A percentile compares a stretch with the other conserved stretches of the same genome.
phyloP scores from a whole-genome alignment of 2,329 filamentous ascomycete species.

The Niveomyces coronatus region DNA sequence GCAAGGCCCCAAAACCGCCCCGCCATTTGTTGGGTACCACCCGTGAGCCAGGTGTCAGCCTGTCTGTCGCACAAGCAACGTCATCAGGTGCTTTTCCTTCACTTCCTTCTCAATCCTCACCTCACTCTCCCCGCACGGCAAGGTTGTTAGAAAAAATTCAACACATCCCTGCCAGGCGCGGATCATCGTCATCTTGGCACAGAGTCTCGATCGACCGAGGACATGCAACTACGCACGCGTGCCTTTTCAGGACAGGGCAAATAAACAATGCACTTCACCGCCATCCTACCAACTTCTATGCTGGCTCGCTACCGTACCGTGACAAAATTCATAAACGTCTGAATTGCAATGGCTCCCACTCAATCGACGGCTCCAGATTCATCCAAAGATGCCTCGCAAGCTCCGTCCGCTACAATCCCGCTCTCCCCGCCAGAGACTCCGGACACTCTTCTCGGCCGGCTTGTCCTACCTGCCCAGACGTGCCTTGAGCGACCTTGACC shows the following conservation, averaged over 20 bases:
- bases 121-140: slow-evolving; percentile 1
- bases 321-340: background rate
- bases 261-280: no score
- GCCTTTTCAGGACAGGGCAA: no score
- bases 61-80: slow-evolving; percentile 4
- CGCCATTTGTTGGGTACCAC: slow-evolving; percentile 6
- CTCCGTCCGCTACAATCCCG: slow-evolving; percentile 8
- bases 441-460: slow-evolving; percentile 2
- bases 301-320: slow-evolving; percentile 7
- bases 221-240: no score
- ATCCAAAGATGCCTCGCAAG: slow-evolving; percentile 9
- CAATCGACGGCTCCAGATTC: slow-evolving; percentile 3
- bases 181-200: no score
- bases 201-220: no score
- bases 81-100: no score
- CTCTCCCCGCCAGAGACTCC: slow-evolving; percentile 6
- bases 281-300: no score
- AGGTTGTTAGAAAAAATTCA: background rate
- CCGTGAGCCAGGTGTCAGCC: no score
- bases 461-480: slow-evolving; percentile 7
- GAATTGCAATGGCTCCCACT: background rate
- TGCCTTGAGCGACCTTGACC: slow-evolving; percentile 7
- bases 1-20: background rate
- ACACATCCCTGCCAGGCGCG: slow-evolving; percentile 8
- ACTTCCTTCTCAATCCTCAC: no score